Conservation (phyloP, 192 early-diverging fungal genomes). For the Gigaspora rosea region DNA sequence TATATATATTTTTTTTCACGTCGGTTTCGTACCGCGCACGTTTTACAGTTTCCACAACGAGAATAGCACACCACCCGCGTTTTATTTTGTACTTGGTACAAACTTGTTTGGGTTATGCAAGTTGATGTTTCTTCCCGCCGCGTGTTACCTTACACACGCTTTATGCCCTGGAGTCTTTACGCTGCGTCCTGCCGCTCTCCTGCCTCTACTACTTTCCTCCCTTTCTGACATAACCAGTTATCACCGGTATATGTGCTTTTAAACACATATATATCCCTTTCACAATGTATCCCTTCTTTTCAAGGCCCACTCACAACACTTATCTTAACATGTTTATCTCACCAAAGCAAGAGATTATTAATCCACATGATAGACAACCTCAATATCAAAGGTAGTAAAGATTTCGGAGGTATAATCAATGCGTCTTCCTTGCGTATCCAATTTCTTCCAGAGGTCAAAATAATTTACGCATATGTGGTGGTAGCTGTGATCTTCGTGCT, state of each 20-base stretch:
- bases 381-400: constrained; percentile 5
- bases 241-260: too few species aligned
- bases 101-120: constrained; percentile 22
- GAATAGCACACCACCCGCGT: constrained; percentile 10
- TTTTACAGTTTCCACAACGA: constrained; percentile 15
- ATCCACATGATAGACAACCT: background rate
- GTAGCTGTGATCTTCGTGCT: too few species aligned
- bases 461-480: too few species aligned
- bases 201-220: background rate
- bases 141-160: constrained; percentile 27
- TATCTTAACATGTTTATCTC: background rate
- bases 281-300: constrained; percentile 5
- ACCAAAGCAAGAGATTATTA: constrained; percentile 22
- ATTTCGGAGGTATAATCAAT: background rate
- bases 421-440: too few species aligned
- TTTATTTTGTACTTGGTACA: constrained; percentile 19
- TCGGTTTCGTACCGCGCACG: background rate
- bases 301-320: constrained; percentile 14
- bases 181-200: background rate
- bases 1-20: background rate
- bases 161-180: background rate
- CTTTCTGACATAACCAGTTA: background rate
- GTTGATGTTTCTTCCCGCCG: constrained; percentile 15
- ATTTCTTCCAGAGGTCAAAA: too few species aligned
- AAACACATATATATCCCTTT: background rate